Percentiles rank a stretch among this genome's conserved stretches.
These are phyloP conservation scores for Aspergillus tanneri DNA, from an alignment of 2,329 filamentous ascomycete species.

Conservation along the genomic window DNA sequence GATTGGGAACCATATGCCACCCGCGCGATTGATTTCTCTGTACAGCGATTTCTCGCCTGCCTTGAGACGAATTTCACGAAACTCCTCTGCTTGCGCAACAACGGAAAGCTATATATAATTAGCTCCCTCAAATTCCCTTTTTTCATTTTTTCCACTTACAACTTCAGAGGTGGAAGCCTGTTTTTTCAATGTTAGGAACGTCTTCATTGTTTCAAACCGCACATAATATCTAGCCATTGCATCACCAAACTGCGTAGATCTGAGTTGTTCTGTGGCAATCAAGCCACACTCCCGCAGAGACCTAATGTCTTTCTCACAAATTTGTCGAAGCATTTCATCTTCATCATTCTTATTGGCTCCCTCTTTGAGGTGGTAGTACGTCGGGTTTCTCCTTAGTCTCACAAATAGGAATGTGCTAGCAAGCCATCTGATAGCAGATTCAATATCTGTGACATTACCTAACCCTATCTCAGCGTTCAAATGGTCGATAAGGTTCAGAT, in stretches of 20 bases:
- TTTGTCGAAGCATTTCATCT: conserved; percentile 65
- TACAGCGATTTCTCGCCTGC: conserved; percentile 67
- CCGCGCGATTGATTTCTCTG: conserved; percentile 68
- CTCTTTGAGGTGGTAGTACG: conserved; percentile 65
- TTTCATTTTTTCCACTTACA: conserved; percentile 48
- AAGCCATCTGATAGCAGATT: conserved; percentile 71
- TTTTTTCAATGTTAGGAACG: conserved; percentile 61
- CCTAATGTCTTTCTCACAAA: conserved; percentile 67
- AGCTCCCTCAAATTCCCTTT: neutral
- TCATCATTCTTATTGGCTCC: conserved; percentile 51
- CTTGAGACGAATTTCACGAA: conserved; percentile 69
- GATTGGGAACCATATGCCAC: conserved; percentile 68
- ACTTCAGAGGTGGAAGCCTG: conserved; percentile 65
- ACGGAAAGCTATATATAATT: conserved; percentile 57
- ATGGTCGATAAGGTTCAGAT: conserved; percentile 77
- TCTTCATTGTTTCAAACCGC: conserved; percentile 75
- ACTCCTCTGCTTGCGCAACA: conserved; percentile 69
- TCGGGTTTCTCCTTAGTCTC: conserved; percentile 68
- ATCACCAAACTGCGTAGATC: conserved; percentile 69
- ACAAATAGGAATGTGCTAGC: conserved; percentile 75
- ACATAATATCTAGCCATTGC: conserved; percentile 84
- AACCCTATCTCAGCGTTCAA: conserved; percentile 80
- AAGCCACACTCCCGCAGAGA: conserved; percentile 62
- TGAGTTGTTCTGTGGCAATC: conserved; percentile 54
- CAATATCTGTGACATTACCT: conserved; percentile 65